Base-by-base conservation (phyloP, 176 grass and related monocot genomes). In the Carex myosuroides region DNA sequence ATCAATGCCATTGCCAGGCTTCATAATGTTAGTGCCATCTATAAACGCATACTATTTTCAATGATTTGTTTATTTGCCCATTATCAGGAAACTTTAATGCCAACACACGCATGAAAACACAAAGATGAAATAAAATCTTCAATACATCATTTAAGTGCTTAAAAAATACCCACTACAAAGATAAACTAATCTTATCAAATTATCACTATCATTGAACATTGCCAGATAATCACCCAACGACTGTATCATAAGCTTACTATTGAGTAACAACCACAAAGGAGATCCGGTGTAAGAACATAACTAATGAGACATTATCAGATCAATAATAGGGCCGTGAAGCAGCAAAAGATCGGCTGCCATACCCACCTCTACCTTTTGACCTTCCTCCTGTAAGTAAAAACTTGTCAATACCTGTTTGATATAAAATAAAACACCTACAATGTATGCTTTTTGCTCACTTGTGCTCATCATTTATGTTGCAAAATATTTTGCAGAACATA, bases 351-450 rank as follows among this genome's bases (percentile, higher is more conserved):
- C 79, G 57, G 59, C 48, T 81, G 30, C 62, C 81, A 83, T 65
- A 66, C 46, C 81, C 61, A 68, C 81, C 81, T 60, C 60, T 55
- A 44, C 61, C 24, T 62, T 55, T 83, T n/a, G 81, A 64, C 62
- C 48, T 69, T 33, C 84, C 81, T 55, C 62, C 74, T 79, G 73
- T 61, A 53, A 62, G 20, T 55, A 67, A 81, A 59, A 60, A 12
- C 13, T 16, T 63, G 22, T 30, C 46, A 20, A 79, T 32, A 65
- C 35, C 26, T 26, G 41, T 22, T 79, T 76, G 13, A 18, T 50
- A 78, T 56, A 56, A 56, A 55, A 74, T 37, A 68, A 67, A 70
- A 24, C 13, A 44, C 17, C 17, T 7, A 64, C 64, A 67, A 14
- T 9, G 60, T 26, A 63, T 63, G 60, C 21, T 3, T 29, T 29